These are phyloP conservation scores for Kwoniella shivajii DNA, from an alignment of 1,284 basidiomycete genomes.

Conservation along the genomic window DNA sequence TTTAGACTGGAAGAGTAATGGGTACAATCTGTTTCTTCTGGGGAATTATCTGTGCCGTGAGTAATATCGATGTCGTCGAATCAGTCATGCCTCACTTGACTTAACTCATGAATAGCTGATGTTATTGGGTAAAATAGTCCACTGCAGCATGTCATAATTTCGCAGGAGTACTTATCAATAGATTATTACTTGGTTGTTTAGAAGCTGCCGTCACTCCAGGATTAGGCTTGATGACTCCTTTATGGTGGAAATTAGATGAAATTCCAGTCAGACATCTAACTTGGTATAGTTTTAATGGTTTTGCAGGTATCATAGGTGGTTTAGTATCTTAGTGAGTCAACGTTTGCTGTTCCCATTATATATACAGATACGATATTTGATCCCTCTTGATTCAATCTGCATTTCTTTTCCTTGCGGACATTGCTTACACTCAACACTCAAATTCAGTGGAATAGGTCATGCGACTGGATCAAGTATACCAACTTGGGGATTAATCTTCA, in stretches of 20 bases:
- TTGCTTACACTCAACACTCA: no score
- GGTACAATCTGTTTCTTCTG: conserved; percentile 14
- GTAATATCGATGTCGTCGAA: not conserved
- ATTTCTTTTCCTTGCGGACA: not conserved
- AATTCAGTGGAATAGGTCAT: conserved; percentile 18
- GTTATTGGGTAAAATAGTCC: not conserved
- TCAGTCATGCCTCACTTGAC: no score
- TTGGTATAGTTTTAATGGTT: conserved; percentile 22
- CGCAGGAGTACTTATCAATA: conserved; percentile 18
- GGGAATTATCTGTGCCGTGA: conserved; percentile 14
- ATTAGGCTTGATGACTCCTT: conserved; percentile 24
- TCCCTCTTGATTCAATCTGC: not conserved
- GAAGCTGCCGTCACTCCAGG: conserved; percentile 35
- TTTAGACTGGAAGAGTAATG: conserved; percentile 17
- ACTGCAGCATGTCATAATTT: conserved; percentile 20
- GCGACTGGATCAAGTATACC: conserved; percentile 7
- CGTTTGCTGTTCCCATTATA: no score
- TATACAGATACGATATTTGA: no score
- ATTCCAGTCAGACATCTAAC: conserved; percentile 21
- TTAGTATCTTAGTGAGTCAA: conserved; percentile 16
- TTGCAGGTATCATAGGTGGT: conserved; percentile 21
- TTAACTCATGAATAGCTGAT: not conserved
- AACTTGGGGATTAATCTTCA: conserved; percentile 24
- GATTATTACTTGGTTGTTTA: conserved; percentile 28
- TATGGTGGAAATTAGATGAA: conserved; percentile 26